These are phyloP conservation scores for Penicillium ucsense DNA, from an alignment of 495 filamentous ascomycete genomes.

Conservation along the genomic window DNA sequence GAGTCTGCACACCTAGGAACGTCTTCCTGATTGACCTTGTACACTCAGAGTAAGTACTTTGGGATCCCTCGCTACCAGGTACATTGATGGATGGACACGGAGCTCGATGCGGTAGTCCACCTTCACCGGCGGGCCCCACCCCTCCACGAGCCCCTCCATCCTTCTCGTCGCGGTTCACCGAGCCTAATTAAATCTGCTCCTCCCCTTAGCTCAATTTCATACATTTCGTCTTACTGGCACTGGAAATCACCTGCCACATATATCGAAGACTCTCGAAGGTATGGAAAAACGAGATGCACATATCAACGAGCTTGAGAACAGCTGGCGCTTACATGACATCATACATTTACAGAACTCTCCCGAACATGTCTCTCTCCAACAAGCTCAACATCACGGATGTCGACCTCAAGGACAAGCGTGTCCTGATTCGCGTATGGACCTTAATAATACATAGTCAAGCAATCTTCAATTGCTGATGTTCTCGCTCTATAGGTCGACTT, in stretches of 20 bases:
- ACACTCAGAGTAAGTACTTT: too few relatives aligned
- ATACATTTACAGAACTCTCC: conserved; percentile 10
- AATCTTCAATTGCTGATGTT: conserved; percentile 9
- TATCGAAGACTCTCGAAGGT: too few relatives aligned
- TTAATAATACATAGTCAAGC: not conserved
- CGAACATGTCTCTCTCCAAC: conserved; percentile 91
- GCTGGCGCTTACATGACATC: conserved; percentile 2
- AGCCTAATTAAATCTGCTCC: conserved; percentile 15
- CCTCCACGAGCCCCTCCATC: conserved; percentile 15
- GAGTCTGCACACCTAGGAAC: too few relatives aligned
- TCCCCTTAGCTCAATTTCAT: not conserved
- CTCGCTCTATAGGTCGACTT: conserved; percentile 76
- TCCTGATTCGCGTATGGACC: conserved; percentile 81
- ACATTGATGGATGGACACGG: not conserved
- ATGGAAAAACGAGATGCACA: too few relatives aligned
- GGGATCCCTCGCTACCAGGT: too few relatives aligned
- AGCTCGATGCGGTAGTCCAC: conserved; percentile 9
- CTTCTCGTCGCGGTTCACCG: conserved; percentile 21
- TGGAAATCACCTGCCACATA: not conserved
- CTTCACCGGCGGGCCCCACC: conserved; percentile 21
- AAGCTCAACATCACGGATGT: conserved; percentile 95
- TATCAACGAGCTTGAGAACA: not conserved
- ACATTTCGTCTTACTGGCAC: not conserved
- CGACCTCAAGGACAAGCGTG: conserved; percentile 95
- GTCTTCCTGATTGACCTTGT: too few relatives aligned